Percentiles rank a stretch among this genome's conserved stretches.
Conservation (phyloP, 2,329 filamentous ascomycete species). For the Magnaporthiopsis rhizophila region DNA sequence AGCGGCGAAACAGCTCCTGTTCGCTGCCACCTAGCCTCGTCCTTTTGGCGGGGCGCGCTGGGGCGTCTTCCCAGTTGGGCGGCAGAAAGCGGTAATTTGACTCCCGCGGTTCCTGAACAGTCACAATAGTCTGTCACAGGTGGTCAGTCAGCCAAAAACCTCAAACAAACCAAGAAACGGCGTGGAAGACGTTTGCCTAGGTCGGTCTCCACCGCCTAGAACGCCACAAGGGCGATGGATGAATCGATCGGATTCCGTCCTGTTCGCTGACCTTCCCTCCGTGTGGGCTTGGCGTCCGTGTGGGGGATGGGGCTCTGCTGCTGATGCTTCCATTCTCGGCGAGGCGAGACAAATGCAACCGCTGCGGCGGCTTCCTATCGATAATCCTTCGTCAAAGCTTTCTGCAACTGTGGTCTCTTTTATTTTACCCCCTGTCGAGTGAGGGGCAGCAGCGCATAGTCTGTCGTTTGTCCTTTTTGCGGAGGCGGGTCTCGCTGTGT, state of each 20-base stretch:
- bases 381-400: constrained; percentile 4
- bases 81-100: background rate
- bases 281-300: background rate
- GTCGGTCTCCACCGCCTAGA: too few species aligned
- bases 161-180: background rate
- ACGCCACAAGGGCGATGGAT: background rate
- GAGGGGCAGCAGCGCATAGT: background rate
- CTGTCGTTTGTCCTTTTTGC: background rate
- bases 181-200: background rate
- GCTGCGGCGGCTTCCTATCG: background rate
- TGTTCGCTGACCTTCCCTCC: constrained; percentile 3
- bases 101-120: background rate
- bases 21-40: background rate
- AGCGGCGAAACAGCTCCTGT: background rate
- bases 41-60: background rate
- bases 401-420: constrained; percentile 20
- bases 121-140: too few species aligned
- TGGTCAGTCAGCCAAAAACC: background rate
- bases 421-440: constrained; percentile 1
- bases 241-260: background rate
- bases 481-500: constrained; percentile 1
- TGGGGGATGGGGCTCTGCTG: background rate
- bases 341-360: constrained; percentile 4
- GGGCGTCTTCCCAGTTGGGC: background rate
- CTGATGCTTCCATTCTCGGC: background rate